Percentiles rank a stretch among this genome's conserved stretches.
These are phyloP conservation scores for Lentinula boryana DNA, from an alignment of 768 basidiomycete species.

Conservation along the genomic window DNA sequence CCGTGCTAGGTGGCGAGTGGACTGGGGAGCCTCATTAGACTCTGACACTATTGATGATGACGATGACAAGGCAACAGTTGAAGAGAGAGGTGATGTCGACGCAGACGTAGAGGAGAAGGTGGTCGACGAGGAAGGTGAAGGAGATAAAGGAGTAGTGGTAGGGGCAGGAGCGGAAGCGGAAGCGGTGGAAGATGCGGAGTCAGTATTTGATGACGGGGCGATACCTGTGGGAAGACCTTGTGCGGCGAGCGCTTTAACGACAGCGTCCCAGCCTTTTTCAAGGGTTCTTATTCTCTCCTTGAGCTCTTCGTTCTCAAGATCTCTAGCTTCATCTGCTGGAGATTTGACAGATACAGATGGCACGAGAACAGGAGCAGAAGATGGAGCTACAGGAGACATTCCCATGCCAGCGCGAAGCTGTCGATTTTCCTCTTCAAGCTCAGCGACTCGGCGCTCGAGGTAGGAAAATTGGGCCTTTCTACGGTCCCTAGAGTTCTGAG, in stretches of 20 bases:
- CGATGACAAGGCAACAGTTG: slow-evolving; percentile 8
- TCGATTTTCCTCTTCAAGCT: slow-evolving; percentile 82
- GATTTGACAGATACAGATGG: slow-evolving; percentile 13
- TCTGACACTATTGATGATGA: slow-evolving; percentile 19
- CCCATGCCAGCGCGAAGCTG: slow-evolving; percentile 54
- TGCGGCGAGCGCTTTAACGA: slow-evolving; percentile 66
- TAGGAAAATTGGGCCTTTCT: slow-evolving; percentile 76
- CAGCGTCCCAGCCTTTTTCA: slow-evolving; percentile 77
- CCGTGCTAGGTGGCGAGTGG: slow-evolving; percentile 99
- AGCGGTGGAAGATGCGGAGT: slow-evolving; percentile 16
- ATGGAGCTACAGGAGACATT: slow-evolving; percentile 15
- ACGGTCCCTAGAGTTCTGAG: slow-evolving; percentile 88
- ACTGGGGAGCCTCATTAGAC: slow-evolving; percentile 34
- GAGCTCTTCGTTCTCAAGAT: slow-evolving; percentile 69
- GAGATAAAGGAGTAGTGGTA: slow-evolving; percentile 36
- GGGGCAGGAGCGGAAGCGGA: slow-evolving; percentile 27
- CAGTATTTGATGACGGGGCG: slow-evolving; percentile 18
- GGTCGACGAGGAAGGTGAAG: slow-evolving; percentile 24
- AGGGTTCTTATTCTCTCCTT: slow-evolving; percentile 72
- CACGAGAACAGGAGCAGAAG: slow-evolving; percentile 14
- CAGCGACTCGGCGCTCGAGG: slow-evolving; percentile 61
- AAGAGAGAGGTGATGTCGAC: not conserved
- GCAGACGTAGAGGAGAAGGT: slow-evolving; percentile 17
- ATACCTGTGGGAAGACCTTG: slow-evolving; percentile 56
- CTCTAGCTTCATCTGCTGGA: slow-evolving; percentile 27